Evolutionary conservation across 169 alveolate species (phyloP), one percentile per base, ranked within the genome.

Genomic region (Eimeria maxima): DNA sequence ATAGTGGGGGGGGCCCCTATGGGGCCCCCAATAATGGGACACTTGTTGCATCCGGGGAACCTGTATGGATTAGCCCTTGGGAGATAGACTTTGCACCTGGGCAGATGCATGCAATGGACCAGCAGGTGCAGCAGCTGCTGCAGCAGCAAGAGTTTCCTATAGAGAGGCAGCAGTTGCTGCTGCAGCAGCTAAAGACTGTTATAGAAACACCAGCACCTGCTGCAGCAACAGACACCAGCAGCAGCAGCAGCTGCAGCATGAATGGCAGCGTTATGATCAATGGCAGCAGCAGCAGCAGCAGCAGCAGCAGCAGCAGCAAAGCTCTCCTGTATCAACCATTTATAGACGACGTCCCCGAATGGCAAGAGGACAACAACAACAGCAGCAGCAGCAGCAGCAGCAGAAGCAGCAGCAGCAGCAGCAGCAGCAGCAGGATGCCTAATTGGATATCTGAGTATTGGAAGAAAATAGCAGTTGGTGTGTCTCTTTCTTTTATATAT

Each of bases 1-100:
- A 50, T n/a, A n/a, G n/a, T n/a, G n/a, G 57, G 57, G 57, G 57
- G 57, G 57, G 18, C 57, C 57, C 57, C 57, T 7, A 11, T 5
- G 57, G 57, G 57, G 57, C 57, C 57, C 57, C 57, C 57, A 50
- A 11, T 7, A 11, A 11, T 5, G 57, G 57, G 57, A n/a, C n/a
- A n/a, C 78, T 20, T 14, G 78, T 8, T 4, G 44, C 78, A 6
- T 67, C 78, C 6, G 78, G 83, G 50, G 50, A n/a, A 6, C 83
- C 83, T 20, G 27, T 67, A 86, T 89, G 95, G 95, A 67, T 89
- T 38, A 89, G 76, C 55, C 86, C 95, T 3, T 89, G 95, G 95
- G 95, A 89, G 38, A 87, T 89, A 22, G 95, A 89, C 53, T 89
- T 89, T 45, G 60, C 88, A 1, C 16, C 44, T 13, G 95, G 95